These are phyloP conservation scores for Phialophora chinensis DNA, from an alignment of 2,329 filamentous ascomycete genomes.

Conservation along the genomic window DNA sequence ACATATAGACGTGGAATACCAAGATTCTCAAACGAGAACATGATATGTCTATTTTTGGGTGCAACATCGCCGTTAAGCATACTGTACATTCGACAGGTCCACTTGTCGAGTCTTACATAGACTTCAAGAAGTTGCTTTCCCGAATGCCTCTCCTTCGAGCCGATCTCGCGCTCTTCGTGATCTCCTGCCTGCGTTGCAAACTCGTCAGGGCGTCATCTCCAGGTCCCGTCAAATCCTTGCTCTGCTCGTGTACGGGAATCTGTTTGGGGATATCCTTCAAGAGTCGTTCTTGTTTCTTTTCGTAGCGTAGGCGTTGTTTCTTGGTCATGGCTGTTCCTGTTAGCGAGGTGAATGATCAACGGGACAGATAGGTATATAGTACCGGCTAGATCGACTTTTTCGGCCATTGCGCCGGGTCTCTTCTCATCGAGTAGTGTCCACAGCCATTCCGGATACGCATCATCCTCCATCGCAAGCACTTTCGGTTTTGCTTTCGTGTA, in stretches of 20 bases:
- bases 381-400: conserved; percentile 50
- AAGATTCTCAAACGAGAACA: not conserved
- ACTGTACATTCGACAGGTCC: not conserved
- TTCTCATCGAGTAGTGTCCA: conserved; percentile 52
- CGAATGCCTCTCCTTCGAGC: conserved; percentile 55
- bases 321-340: conserved; percentile 47
- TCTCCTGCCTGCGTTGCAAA: conserved; percentile 48
- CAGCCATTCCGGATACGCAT: conserved; percentile 57
- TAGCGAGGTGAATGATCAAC: not conserved
- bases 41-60: not conserved
- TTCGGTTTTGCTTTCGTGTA: conserved; percentile 56
- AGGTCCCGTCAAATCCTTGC: conserved; percentile 52
- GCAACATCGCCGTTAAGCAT: not conserved
- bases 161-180: conserved; percentile 53
- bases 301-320: conserved; percentile 54
- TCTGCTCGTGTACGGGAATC: conserved; percentile 54
- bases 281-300: conserved; percentile 54
- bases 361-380: conserved; percentile 29
- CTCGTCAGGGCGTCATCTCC: conserved; percentile 46
- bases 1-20: conserved; percentile 14
- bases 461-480: conserved; percentile 52
- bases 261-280: conserved; percentile 47
- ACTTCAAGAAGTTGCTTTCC: conserved; percentile 56
- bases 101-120: conserved; percentile 45
- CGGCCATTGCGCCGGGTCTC: conserved; percentile 44